Evolutionary conservation across 1,284 basidiomycete genomes (phyloP).

Genomic region (Pseudozyma hubeiensis): DNA sequence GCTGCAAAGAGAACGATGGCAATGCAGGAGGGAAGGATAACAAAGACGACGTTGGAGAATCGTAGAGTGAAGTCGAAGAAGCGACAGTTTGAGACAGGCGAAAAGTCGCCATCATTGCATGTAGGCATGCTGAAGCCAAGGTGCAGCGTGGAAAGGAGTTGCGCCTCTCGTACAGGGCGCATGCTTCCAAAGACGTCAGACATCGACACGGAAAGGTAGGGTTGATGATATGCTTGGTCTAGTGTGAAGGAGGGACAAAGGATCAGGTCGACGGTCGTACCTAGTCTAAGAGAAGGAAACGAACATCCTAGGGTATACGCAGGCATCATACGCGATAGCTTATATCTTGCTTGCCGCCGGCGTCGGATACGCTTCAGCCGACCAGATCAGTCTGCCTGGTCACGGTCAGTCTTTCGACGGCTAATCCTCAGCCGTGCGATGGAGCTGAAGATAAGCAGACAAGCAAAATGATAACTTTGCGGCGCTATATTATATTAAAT

Average conservation of each 20-base stretch:
- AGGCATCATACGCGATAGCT: slow-evolving; percentile 6
- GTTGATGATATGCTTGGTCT: slow-evolving; percentile 4
- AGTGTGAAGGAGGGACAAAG: slow-evolving; percentile 8
- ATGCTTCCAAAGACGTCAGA: slow-evolving; percentile 6
- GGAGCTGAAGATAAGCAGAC: neutral
- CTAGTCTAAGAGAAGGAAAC: slow-evolving; percentile 6
- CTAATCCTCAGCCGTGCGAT: slow-evolving; percentile 2
- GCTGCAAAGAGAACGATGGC: slow-evolving; percentile 26
- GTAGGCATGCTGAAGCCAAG: slow-evolving; percentile 9
- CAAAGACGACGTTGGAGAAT: slow-evolving; percentile 51
- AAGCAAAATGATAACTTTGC: neutral
- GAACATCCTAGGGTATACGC: slow-evolving; percentile 5
- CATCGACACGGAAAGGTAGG: slow-evolving; percentile 7
- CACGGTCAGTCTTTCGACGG: slow-evolving; percentile 5
- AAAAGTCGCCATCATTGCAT: slow-evolving; percentile 48
- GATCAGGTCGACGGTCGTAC: slow-evolving; percentile 7
- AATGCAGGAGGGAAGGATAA: slow-evolving; percentile 36
- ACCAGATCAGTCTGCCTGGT: slow-evolving; percentile 9
- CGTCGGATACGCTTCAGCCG: slow-evolving; percentile 9
- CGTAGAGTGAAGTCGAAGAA: slow-evolving; percentile 58
- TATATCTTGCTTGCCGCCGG: slow-evolving; percentile 8
- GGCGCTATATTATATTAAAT: neutral
- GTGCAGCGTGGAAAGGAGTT: neutral
- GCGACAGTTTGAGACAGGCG: slow-evolving; percentile 52
- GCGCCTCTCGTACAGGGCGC: neutral